Base-by-base conservation (phyloP, 176 grass and related monocot genomes). In the Aegilops bicornis region DNA sequence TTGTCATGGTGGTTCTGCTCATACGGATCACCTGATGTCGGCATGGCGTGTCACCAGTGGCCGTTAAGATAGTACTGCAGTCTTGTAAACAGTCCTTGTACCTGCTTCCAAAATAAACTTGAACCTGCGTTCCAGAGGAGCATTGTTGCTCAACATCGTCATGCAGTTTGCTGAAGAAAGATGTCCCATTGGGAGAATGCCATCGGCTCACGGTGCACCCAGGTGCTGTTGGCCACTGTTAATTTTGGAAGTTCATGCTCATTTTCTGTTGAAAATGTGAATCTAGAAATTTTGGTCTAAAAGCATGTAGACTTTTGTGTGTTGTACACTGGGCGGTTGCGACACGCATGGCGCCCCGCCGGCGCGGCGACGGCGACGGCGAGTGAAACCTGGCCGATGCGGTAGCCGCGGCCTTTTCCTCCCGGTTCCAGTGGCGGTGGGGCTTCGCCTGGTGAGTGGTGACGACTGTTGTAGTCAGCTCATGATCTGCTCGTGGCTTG, bases 1-100 rank as follows among this genome's bases (percentile, higher is more conserved):
- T 96, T 83, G 32, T 98, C 69, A 98, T 94, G 96, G 96, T 96
- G 56, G 85, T 98, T 84, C 86, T 98, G 30, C 93, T 96, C 71
- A 96, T 98, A 35, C 88, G 92, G 37, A 64, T 96, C 59, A 98
- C 96, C 43, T 98, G 76, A 95, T 11, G 8, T 47, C 2, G 31
- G 6, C 16, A 7, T 20, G n/a, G 36, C 2, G 68, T 36, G 20
- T 24, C 14, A 19, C 9, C 6, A 10, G 24, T 7, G 1, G 32
- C 37, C 14, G 37, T 35, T 29, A 23, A 15, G 47, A 58, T 78
- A 10, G 10, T 68, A 10, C 43, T 58, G 14, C 23, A 19, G 29
- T 62, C 76, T 79, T 85, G 27, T 58, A 13, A 71, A n/a, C 64
- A 45, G 14, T 13, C 40, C 32, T 74, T 37, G 23, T 68, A 31